A percentile compares a stretch with the other conserved stretches of the same genome.
Conservation (phyloP, 768 basidiomycete genomes). For the Amanita muscaria region DNA sequence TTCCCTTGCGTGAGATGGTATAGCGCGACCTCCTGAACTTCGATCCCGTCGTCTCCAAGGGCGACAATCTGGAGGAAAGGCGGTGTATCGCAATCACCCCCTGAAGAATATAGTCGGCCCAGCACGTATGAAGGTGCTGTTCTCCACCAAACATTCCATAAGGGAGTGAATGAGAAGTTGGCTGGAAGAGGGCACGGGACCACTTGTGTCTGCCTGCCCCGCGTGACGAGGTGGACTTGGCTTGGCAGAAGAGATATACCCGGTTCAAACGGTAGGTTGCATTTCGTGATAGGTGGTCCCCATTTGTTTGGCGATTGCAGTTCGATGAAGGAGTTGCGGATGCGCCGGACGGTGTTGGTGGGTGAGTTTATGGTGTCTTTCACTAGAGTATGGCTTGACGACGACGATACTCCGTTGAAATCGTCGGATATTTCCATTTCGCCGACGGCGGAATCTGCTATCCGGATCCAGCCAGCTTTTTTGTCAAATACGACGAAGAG, state of each 20-base stretch:
- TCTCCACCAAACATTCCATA: slow-evolving; percentile 51
- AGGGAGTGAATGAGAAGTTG: slow-evolving; percentile 37
- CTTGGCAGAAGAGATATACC: slow-evolving; percentile 21
- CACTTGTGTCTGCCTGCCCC: slow-evolving; percentile 61
- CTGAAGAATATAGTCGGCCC: slow-evolving; percentile 38
- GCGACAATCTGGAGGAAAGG: slow-evolving; percentile 62
- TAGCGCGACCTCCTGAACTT: slow-evolving; percentile 61
- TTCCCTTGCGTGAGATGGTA: slow-evolving; percentile 37
- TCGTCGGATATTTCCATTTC: slow-evolving; percentile 61
- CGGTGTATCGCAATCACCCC: slow-evolving; percentile 16
- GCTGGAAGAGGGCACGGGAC: slow-evolving; percentile 60
- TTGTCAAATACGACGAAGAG: slow-evolving; percentile 85
- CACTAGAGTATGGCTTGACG: slow-evolving; percentile 8
- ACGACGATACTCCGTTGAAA: slow-evolving; percentile 21
- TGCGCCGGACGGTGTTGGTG: slow-evolving; percentile 23
- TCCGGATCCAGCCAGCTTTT: slow-evolving; percentile 75
- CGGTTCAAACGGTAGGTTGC: slow-evolving; percentile 35
- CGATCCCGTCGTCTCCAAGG: slow-evolving; percentile 63
- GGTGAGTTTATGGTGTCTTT: slow-evolving; percentile 1
- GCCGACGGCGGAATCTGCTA: slow-evolving; percentile 72
- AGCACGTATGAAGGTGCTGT: slow-evolving; percentile 45
- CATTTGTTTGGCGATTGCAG: slow-evolving; percentile 22
- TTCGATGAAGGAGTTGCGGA: slow-evolving; percentile 26
- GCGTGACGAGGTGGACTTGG: slow-evolving; percentile 56
- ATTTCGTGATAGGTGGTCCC: slow-evolving; percentile 44